Evolutionary conservation across 2,329 filamentous ascomycete species (phyloP), one percentile per base, ranked within the genome.

Genomic region (Harringtonia lauricola): DNA sequence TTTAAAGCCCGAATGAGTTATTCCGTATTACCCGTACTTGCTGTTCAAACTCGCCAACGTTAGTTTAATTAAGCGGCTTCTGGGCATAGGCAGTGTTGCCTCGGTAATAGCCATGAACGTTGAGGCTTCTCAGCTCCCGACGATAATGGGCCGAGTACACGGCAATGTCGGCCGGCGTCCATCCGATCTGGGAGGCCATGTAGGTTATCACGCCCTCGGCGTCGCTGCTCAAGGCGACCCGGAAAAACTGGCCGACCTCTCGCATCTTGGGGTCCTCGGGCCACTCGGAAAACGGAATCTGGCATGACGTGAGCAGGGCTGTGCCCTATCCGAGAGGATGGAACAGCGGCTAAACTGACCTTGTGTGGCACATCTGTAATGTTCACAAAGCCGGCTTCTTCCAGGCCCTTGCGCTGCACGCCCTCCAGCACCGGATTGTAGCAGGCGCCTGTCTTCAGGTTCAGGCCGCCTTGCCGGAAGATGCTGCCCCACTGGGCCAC

Each of bases 191-290:
- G 22, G 39, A 28, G 24, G 48, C 46, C 33, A 47, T 41, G 37
- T 45, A 47, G 13, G 45, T 24, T 9, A 50, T 44, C 15, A 40
- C 41, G 9, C 51, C 49, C 37, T 53, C 49, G 5, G 39, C 38
- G 26, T 52, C 49, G 24, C 41, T 38, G 24, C 24, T 26, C 24
- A 26, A 26, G 24, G 31, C 48, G 8, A 46, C 29, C 38, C 42
- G 35, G 14, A 35, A 31, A 28, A 50, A 54, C 29, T 36, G 36
- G 8, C 60, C 59, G 26, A 51, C 48, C 47, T 55, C 50, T 49
- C 51, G 55, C 29, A 52, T 26, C 19, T 54, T 49, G 12, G 50
- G 51, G 37, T 64, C 57, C 9, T 57, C 54, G 3, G 59, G 57
- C 63, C 63, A 65, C 1, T 49, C 41, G 0, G 59, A 59, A 26